Percentiles rank a stretch among this genome's conserved stretches.
Evolutionary conservation across 2,329 filamentous ascomycete species (phyloP).

Genomic region (Pezicula neosporulosa): DNA sequence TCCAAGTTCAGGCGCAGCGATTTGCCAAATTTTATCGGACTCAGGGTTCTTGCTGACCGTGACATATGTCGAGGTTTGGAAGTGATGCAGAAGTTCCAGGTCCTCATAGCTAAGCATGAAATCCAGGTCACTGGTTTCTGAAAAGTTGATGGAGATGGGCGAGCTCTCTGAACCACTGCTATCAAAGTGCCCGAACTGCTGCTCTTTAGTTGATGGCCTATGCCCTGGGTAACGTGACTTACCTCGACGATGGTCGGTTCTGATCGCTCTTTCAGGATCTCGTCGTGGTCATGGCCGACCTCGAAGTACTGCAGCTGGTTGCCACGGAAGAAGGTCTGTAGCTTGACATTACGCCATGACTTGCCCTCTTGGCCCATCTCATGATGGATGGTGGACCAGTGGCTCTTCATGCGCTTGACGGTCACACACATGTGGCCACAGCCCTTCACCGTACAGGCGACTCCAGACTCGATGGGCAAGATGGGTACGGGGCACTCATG

Average conservation of each 20-base stretch:
- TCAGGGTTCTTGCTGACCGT: conserved; percentile 11
- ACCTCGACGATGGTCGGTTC: neutral
- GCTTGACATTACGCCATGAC: conserved; percentile 16
- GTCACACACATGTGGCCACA: conserved; percentile 28
- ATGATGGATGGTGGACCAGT: conserved; percentile 24
- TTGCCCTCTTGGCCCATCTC: conserved; percentile 4
- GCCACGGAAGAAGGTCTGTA: conserved; percentile 27
- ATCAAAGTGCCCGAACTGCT: neutral
- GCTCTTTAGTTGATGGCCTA: neutral
- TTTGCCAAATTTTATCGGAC: conserved; percentile 26
- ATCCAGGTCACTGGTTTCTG: neutral
- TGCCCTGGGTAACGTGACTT: neutral
- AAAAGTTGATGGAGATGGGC: neutral
- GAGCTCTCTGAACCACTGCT: no score
- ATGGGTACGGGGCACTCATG: conserved; percentile 24
- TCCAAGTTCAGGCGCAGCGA: conserved; percentile 31
- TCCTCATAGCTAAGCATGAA: conserved; percentile 5
- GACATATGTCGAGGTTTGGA: conserved; percentile 15
- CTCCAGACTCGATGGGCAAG: conserved; percentile 23
- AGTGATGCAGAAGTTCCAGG: conserved; percentile 18
- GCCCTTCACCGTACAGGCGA: conserved; percentile 16
- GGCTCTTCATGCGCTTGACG: conserved; percentile 30
- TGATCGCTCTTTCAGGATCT: no score
- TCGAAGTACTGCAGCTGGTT: conserved; percentile 24
- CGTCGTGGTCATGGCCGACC: neutral